Conservation (phyloP, 768 basidiomycete genomes). For the Suillus variegatus region DNA sequence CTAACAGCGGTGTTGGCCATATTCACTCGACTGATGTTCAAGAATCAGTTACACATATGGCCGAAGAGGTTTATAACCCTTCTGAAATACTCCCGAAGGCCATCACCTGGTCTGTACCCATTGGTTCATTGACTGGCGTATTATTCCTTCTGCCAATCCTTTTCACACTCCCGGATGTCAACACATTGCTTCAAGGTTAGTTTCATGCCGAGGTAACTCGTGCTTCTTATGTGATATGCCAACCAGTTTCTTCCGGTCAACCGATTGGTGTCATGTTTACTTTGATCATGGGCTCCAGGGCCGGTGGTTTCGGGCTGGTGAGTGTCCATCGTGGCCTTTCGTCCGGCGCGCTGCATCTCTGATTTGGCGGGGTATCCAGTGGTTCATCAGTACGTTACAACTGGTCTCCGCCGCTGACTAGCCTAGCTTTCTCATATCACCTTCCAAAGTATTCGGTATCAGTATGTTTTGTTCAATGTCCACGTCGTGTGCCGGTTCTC, state of each 20-base stretch:
- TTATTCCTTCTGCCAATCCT: slow-evolving; percentile 62
- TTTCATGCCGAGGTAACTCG: not conserved
- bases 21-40: slow-evolving; percentile 9
- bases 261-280: slow-evolving; percentile 66
- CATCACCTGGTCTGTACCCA: slow-evolving; percentile 54
- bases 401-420: not conserved
- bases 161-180: slow-evolving; percentile 63
- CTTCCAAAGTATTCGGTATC: slow-evolving; percentile 49
- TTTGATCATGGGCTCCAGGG: slow-evolving; percentile 59
- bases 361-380: slow-evolving; percentile 24
- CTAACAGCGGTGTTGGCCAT: not conserved
- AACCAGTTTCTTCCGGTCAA: slow-evolving; percentile 57
- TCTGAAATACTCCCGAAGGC: slow-evolving; percentile 55
- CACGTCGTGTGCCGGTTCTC: slow-evolving; percentile 65
- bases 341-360: not conserved
- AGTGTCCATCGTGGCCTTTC: slow-evolving; percentile 15
- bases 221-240: slow-evolving; percentile 7
- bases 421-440: not conserved
- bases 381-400: slow-evolving; percentile 41
- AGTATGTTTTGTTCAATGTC: slow-evolving; percentile 67
- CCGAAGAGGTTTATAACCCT: slow-evolving; percentile 66
- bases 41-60: slow-evolving; percentile 57
- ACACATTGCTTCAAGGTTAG: slow-evolving; percentile 51
- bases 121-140: slow-evolving; percentile 51
- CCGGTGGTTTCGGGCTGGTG: slow-evolving; percentile 64